Percentiles rank a stretch among this genome's conserved stretches.
Evolutionary conservation across 1,284 basidiomycete genomes (phyloP).

Genomic region (Singerocomus inundabilis): DNA sequence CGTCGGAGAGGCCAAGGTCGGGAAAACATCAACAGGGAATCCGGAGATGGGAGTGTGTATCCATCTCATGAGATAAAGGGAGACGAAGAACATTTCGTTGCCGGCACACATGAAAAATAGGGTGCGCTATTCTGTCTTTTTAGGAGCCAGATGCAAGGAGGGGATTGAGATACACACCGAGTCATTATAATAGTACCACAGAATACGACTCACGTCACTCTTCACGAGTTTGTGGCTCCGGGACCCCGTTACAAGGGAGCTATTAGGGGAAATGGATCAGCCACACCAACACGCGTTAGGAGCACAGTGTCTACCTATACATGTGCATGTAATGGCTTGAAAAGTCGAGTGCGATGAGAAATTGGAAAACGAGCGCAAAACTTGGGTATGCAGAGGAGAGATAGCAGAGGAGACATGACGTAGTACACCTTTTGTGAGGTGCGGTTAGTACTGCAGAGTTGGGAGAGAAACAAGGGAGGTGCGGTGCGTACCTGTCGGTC

Average conservation of each 20-base stretch:
- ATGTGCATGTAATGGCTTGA: slow-evolving; percentile 99
- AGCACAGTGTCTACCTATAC: slow-evolving; percentile 75
- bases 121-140: slow-evolving; percentile 51
- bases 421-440: slow-evolving; percentile 81
- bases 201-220: slow-evolving; percentile 87
- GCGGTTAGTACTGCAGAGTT: not conserved
- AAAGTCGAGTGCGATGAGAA: slow-evolving; percentile 96
- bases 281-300: not conserved
- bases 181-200: slow-evolving; percentile 94
- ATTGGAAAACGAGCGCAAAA: slow-evolving; percentile 86
- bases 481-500: slow-evolving; percentile 78
- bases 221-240: slow-evolving; percentile 91
- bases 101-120: slow-evolving; percentile 95
- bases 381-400: slow-evolving; percentile 86
- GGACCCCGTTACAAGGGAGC: slow-evolving; percentile 91
- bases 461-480: not conserved
- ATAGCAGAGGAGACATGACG: slow-evolving; percentile 93
- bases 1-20: slow-evolving; percentile 9
- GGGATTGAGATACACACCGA: slow-evolving; percentile 47
- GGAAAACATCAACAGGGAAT: slow-evolving; percentile 31
- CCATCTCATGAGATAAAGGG: slow-evolving; percentile 94
- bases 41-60: slow-evolving; percentile 57
- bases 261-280: slow-evolving; percentile 34
- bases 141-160: slow-evolving; percentile 4
- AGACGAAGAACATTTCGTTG: slow-evolving; percentile 97